Evolutionary conservation across 1,139 yeast species (phyloP), one percentile per base, ranked within the genome.

Genomic region (Suhomyces coccinellae): DNA sequence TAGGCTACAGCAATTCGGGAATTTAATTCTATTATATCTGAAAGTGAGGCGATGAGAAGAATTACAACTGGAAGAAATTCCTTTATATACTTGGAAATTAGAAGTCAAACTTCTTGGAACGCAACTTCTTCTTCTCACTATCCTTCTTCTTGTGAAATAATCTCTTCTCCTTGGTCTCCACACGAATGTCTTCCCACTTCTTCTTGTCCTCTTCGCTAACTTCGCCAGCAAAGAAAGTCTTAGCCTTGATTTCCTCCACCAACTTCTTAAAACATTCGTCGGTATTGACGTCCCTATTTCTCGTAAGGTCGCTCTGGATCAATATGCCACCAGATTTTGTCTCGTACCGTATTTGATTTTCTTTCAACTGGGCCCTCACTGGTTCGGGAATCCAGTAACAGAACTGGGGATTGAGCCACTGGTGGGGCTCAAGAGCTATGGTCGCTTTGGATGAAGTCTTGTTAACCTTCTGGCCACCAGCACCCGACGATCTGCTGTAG

Each of bases 401-500:
- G 33, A 53, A 56, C 29, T 59, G 59, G 0, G 81, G 75, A 2
- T 63, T 55, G 9, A 75, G 67, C 82, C 91, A 80, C 35, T 70
- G 63, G 1, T 67, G 63, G 0, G 73, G 61, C 5, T 63, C 60
- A 50, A 88, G 58, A 3, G 80, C 69, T 11, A 91, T 63, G 0
- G 93, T 82, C 3, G 95, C 96, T 57, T 90, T 90, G 3, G 93
- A 80, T 12, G 83, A 82, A 0, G 89, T 79, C 51, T 89, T 91
- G 62, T 91, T 91, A 13, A 91, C 97, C 59, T 91, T 87, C 56
- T 91, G 98, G 0, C 98, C 98, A 0, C 98, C 98, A 0, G 97
- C 91, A 0, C 98, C 98, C 11, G 96, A 85, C 0, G 96, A 79
- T 49, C 96, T 67, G 43, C 88, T 80, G 62, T 71, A 90, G 0